Base-by-base conservation (phyloP, 106 monocot genomes). In the Allium sativum region DNA sequence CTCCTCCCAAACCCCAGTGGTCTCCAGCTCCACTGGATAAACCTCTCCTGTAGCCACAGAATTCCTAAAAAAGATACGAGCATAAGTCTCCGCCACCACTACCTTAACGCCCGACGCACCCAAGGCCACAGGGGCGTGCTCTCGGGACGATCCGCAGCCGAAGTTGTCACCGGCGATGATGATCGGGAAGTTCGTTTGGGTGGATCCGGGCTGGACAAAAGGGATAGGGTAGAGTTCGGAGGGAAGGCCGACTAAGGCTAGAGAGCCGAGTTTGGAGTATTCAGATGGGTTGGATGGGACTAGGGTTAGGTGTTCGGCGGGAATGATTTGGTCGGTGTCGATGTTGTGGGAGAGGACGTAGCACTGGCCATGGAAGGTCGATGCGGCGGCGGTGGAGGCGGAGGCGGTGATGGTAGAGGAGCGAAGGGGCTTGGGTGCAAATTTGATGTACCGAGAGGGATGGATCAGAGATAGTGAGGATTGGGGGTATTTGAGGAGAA, bases 291-390 rank as follows among this genome's bases (percentile, higher is more conserved):
- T 96, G 67, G 96, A 96, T 4, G 96, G 96, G 52, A 96, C 91
- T 3, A 96, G 87, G 57, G 96, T 96, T 11, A 96, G 80, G 76
- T 96, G 58, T 69, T 96, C 87, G 7, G 96, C 96, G 1, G 96
- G 96, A 58, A 96, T 96, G 72, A 96, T 96, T 74, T 96, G 96
- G 52, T 96, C 96, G 43, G 96, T 96, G 72, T 96, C 96, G 73
- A 96, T 96, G 87, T 96, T 96, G 78, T 96, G 72, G 18, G 87
- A 81, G 67, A 96, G 55, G 9, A 96, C 96, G 76, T 79, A 96
- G 84, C 96, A 96, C 16, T 66, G 65, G 47, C 96, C 96, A 71
- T 96, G 90, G 80, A 91, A 87, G 57, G 67, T 54, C 17, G 66
- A 42, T 15, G 72, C 7, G 13, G 79, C 7, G 14, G 42, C 11